Evolutionary conservation across 306 rosid genomes (phyloP).

Genomic region (Dryas octopetala): DNA sequence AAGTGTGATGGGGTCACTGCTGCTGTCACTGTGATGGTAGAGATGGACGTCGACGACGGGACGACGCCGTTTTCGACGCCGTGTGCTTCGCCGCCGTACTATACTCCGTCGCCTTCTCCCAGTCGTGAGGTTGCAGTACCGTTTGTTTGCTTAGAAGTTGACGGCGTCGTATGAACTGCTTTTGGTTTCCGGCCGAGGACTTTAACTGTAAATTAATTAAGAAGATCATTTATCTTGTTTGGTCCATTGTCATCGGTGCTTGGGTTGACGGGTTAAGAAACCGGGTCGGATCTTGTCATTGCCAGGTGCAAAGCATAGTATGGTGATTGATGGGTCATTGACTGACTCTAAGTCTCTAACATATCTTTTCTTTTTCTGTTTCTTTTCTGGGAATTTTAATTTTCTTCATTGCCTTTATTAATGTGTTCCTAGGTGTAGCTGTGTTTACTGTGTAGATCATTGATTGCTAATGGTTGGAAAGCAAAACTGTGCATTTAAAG

Average conservation of each 20-base stretch:
- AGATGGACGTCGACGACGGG: constrained; percentile 28
- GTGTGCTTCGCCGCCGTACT: constrained; percentile 46
- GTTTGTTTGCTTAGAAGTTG: too few relatives aligned
- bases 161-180: too few relatives aligned
- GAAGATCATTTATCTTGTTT: not conserved
- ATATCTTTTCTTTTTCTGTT: too few relatives aligned
- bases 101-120: constrained; percentile 48
- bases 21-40: constrained; percentile 6
- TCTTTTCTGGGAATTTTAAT: too few relatives aligned
- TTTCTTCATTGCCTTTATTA: not conserved
- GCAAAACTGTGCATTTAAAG: not conserved
- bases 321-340: too few relatives aligned
- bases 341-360: too few relatives aligned
- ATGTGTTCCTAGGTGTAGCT: not conserved
- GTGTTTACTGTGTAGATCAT: constrained; percentile 4
- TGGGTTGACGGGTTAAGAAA: not conserved
- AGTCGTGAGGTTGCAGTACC: constrained; percentile 17
- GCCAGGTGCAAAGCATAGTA: too few relatives aligned
- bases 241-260: not conserved
- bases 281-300: not conserved
- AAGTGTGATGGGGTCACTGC: not conserved
- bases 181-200: too few relatives aligned
- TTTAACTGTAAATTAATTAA: not conserved
- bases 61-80: constrained; percentile 48
- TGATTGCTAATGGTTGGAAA: not conserved